Evolutionary conservation across 2,329 filamentous ascomycete genomes (phyloP).

Genomic region (Sclerotinia subarctica): DNA sequence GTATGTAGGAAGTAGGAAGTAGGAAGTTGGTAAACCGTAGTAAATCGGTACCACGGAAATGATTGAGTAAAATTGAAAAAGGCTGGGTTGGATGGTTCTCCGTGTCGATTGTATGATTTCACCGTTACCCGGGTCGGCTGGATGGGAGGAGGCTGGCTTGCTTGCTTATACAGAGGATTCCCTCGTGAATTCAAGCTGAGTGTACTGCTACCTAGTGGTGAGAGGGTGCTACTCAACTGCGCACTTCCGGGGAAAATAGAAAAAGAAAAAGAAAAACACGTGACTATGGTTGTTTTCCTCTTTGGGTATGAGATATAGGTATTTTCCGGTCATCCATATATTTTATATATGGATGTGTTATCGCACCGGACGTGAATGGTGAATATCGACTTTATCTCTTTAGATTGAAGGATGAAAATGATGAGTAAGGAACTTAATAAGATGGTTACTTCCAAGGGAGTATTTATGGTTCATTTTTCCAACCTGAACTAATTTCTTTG

Average conservation of each 20-base stretch:
- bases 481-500: neutral
- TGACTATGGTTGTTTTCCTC: neutral
- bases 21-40: neutral
- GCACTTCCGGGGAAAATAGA: neutral
- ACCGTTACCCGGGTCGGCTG: neutral
- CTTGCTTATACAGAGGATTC: neutral
- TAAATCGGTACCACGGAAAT: neutral
- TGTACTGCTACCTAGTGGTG: neutral
- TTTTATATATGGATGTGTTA: no score
- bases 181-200: no score
- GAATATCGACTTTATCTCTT: neutral
- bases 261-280: neutral
- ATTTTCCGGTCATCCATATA: neutral
- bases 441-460: neutral
- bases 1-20: neutral
- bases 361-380: no score
- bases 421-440: constrained; percentile 15
- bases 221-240: neutral
- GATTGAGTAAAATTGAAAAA: neutral
- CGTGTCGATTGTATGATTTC: neutral
- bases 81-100: neutral
- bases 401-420: neutral
- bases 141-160: neutral
- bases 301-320: neutral
- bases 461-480: neutral